Conservation (phyloP, 345 rosid genomes). For the Hibiscus syriacus region DNA sequence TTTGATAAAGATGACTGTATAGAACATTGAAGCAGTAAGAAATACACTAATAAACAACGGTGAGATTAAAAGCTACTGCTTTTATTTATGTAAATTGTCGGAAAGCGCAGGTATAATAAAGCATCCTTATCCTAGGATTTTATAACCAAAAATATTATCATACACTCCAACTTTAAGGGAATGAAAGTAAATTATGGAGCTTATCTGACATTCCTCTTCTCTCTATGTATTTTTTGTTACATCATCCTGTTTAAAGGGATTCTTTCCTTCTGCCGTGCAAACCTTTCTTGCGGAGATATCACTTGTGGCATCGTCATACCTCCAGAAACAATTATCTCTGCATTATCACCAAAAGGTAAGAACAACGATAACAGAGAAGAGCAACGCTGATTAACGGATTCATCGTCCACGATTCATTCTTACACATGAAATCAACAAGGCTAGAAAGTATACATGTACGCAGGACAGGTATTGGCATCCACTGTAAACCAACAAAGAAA, state of each 20-base stretch:
- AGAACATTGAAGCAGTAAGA: neutral
- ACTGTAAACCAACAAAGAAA: neutral
- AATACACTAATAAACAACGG: too few species aligned
- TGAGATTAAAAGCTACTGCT: too few species aligned
- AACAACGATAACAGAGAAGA: neutral
- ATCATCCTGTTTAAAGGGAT: constrained; percentile 40
- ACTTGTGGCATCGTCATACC: constrained; percentile 70
- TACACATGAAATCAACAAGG: neutral
- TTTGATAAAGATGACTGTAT: neutral
- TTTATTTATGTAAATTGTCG: too few species aligned
- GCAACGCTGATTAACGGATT: neutral
- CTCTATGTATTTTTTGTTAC: constrained; percentile 6
- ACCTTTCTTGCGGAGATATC: constrained; percentile 41
- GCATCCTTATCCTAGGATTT: neutral
- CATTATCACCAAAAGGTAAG: constrained; percentile 4
- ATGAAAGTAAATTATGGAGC: constrained; percentile 2
- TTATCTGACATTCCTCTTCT: neutral
- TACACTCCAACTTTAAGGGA: neutral
- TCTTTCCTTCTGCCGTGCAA: constrained; percentile 30
- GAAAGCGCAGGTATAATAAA: neutral
- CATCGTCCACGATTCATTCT: neutral
- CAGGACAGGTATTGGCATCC: too few species aligned
- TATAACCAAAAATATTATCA: neutral
- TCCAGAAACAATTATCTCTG: constrained; percentile 65
- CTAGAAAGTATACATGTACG: neutral